Evolutionary conservation across 2,329 filamentous ascomycete species (phyloP).

Genomic region (Bipolaris gigantea): DNA sequence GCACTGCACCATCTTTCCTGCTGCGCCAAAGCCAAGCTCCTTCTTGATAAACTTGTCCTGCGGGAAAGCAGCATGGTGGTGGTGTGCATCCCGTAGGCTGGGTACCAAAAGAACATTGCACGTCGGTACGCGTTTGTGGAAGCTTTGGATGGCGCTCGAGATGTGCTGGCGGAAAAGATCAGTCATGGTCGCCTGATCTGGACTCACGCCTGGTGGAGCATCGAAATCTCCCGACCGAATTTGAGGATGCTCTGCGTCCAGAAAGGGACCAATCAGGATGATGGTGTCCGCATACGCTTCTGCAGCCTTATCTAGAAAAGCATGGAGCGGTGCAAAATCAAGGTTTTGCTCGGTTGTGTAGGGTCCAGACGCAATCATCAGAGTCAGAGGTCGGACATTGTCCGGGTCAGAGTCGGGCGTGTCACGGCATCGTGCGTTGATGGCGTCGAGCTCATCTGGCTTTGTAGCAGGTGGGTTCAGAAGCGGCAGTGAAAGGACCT

Average conservation of each 20-base stretch:
- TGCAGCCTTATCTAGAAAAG: conserved; percentile 76
- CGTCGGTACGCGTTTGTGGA: conserved; percentile 70
- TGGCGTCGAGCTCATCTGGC: conserved; percentile 64
- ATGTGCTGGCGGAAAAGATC: conserved; percentile 84
- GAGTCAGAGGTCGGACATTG: conserved; percentile 65
- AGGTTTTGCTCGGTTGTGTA: conserved; percentile 93
- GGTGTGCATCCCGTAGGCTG: conserved; percentile 78
- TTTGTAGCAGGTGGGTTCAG: conserved; percentile 74
- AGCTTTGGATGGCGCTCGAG: conserved; percentile 69
- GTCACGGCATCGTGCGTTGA: conserved; percentile 69
- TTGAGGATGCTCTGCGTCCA: conserved; percentile 88
- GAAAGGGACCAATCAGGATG: conserved; percentile 81
- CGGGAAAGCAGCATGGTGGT: conserved; percentile 85
- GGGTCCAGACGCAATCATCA: conserved; percentile 80
- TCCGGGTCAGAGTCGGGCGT: conserved; percentile 58
- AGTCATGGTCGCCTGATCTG: conserved; percentile 76
- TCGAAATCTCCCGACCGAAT: conserved; percentile 62
- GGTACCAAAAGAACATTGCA: conserved; percentile 83
- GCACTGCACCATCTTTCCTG: conserved; percentile 67
- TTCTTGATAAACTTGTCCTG: conserved; percentile 69
- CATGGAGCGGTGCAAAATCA: conserved; percentile 82
- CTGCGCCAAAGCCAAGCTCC: conserved; percentile 70
- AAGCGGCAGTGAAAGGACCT: conserved; percentile 74
- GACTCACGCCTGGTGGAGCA: conserved; percentile 48
- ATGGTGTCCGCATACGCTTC: conserved; percentile 76